A percentile compares a stretch with the other conserved stretches of the same genome.
These are phyloP conservation scores for Penicillium sp. DNA, from an alignment of 2,329 filamentous ascomycete species.

Conservation along the genomic window DNA sequence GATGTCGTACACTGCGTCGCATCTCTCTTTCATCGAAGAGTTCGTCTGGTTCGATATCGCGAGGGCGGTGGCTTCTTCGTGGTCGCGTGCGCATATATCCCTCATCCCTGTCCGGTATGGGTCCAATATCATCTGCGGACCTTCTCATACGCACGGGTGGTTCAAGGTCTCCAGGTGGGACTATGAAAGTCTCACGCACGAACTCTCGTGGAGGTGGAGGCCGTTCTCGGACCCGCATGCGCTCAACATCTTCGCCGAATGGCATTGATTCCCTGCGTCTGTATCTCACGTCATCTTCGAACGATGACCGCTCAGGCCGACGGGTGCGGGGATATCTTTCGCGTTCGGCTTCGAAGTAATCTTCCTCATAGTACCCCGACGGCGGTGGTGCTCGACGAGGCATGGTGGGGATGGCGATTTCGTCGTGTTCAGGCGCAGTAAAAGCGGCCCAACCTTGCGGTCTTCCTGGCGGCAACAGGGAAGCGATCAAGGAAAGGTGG, in stretches of 20 bases:
- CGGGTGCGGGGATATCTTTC: constrained; percentile 26
- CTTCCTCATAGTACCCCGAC: constrained; percentile 32
- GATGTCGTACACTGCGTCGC: background rate
- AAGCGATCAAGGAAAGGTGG: background rate
- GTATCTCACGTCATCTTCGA: constrained; percentile 31
- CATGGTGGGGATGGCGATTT: constrained; percentile 21
- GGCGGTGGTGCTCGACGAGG: constrained; percentile 29
- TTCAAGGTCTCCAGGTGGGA: constrained; percentile 16
- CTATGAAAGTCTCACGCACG: constrained; percentile 29
- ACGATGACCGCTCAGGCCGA: constrained; percentile 26
- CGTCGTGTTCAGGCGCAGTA: background rate
- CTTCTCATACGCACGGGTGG: constrained; percentile 25
- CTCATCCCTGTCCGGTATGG: constrained; percentile 17
- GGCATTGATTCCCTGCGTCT: constrained; percentile 37
- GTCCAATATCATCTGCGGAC: constrained; percentile 23
- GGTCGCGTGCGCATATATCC: background rate
- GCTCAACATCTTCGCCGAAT: constrained; percentile 45
- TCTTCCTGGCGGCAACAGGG: background rate
- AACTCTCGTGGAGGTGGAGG: constrained; percentile 35
- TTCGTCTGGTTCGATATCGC: constrained; percentile 12
- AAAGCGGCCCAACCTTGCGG: background rate
- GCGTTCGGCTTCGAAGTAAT: constrained; percentile 27
- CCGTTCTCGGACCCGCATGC: constrained; percentile 42
- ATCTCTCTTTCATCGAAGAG: constrained; percentile 16
- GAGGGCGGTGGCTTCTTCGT: background rate